Base-by-base conservation (phyloP, 140 eudicot genomes). In the Senecio squalidus region DNA sequence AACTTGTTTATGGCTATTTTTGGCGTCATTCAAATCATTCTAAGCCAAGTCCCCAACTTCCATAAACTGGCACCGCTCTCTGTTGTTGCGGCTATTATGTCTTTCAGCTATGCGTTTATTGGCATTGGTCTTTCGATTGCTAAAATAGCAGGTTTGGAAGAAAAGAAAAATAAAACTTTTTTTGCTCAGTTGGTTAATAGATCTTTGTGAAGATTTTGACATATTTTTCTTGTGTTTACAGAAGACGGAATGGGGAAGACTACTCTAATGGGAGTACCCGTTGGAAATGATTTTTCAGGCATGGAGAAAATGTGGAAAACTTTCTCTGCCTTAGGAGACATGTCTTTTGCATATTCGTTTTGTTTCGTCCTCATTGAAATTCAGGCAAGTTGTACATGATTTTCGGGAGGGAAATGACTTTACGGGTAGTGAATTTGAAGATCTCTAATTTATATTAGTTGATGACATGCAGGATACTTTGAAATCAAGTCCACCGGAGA, bases 1-100 rank as follows among this genome's bases (percentile, higher is more conserved):
- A 83, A 73, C 57, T 81, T 78, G 0, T 80, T 69, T 40, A 78
- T 83, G 83, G 69, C 80, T 28, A 85, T 78, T 16, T 44, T 87
- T 16, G 94, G 89, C 9, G 49, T 80, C 40, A 59, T 83, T 29
- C 80, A 82, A 43, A 60, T 86, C 21, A 30, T 86, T 10, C 33
- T 86, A 64, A 77, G 88, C 48, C 95, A 83, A 64, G 78, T 83
- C 15, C 94, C 94, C n/a, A 73, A 80, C 55, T 83, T 83, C 28
- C 80, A 83, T 34, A 72, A 83, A 54, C 53, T 83, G 5, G 69
- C 96, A 0, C 46, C 72, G 25, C 75, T 87, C 44, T 87, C 96
- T 0, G 28, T 76, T 20, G 34, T 80, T 40, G 96, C 96, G 0
- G 93, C 93, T 4, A 36, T 83, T 50, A 87, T 87, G 94, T 87